A percentile compares a stretch with the other conserved stretches of the same genome.
Evolutionary conservation across 2,329 filamentous ascomycete genomes (phyloP).

Genomic region (Clarireedia sp.): DNA sequence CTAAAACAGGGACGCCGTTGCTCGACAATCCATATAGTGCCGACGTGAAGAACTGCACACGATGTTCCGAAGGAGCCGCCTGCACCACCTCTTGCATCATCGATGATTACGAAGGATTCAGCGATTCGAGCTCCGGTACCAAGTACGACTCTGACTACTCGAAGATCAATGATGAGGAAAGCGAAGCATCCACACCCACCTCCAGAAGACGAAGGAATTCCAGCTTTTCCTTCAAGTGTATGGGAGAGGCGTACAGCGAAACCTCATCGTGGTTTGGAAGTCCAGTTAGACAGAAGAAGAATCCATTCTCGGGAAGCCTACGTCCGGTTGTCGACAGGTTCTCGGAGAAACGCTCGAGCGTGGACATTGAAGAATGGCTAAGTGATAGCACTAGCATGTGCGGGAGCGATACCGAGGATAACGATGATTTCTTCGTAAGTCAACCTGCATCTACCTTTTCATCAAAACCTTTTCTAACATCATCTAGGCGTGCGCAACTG

Average conservation of each 20-base stretch:
- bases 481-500: slow-evolving; percentile 20
- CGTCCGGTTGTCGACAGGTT: slow-evolving; percentile 1
- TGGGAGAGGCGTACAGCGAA: slow-evolving; percentile 8
- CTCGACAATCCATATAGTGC: slow-evolving; percentile 14
- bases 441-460: not conserved
- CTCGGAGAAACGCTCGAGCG: slow-evolving; percentile 5
- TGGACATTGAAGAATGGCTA: slow-evolving; percentile 20
- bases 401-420: slow-evolving; percentile 12
- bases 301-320: not conserved
- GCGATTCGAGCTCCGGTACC: slow-evolving; percentile 1
- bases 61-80: slow-evolving; percentile 7
- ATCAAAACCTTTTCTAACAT: not conserved
- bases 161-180: not conserved
- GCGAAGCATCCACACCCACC: not conserved
- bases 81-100: slow-evolving; percentile 13
- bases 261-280: slow-evolving; percentile 15
- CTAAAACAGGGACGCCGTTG: slow-evolving; percentile 17
- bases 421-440: slow-evolving; percentile 20
- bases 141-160: not conserved
- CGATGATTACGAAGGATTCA: slow-evolving; percentile 10
- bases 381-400: slow-evolving; percentile 17
- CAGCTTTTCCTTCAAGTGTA: slow-evolving; percentile 23
- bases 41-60: slow-evolving; percentile 8
- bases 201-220: slow-evolving; percentile 11
- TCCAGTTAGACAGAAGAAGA: slow-evolving; percentile 2